Evolutionary conservation across 176 grass and related monocot genomes (phyloP).

Genomic region (Cenchrus purpureus): DNA sequence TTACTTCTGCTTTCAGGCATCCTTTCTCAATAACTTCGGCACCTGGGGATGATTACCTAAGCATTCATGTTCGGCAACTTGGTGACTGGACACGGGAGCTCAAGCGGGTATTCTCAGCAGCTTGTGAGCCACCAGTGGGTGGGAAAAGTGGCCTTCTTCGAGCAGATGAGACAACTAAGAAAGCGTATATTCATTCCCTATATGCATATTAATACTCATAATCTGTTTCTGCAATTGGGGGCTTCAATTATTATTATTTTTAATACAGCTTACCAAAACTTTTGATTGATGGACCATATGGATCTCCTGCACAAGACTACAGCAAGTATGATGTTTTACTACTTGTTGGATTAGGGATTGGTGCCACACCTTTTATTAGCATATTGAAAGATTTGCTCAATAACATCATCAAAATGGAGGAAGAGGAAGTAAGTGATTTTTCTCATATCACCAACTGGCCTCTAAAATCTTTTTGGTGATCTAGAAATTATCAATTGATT

Average conservation of each 20-base stretch:
- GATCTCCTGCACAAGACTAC: slow-evolving; percentile 94
- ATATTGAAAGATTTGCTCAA: slow-evolving; percentile 87
- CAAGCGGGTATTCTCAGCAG: slow-evolving; percentile 80
- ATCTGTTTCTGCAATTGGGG: slow-evolving; percentile 21
- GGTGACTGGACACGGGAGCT: slow-evolving; percentile 98
- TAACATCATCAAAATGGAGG: slow-evolving; percentile 80
- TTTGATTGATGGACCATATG: slow-evolving; percentile 93
- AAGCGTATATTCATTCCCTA: slow-evolving; percentile 50
- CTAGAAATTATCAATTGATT: neutral
- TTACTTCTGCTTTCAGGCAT: slow-evolving; percentile 67
- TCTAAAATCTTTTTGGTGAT: neutral
- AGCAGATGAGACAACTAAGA: slow-evolving; percentile 86
- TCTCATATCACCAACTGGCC: neutral
- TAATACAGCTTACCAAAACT: slow-evolving; percentile 91
- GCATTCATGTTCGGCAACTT: slow-evolving; percentile 94
- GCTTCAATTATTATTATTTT: slow-evolving; percentile 31
- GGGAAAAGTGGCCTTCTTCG: slow-evolving; percentile 97
- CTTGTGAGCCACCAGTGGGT: slow-evolving; percentile 80
- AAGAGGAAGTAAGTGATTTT: slow-evolving; percentile 64
- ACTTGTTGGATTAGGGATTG: slow-evolving; percentile 93
- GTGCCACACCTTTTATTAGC: slow-evolving; percentile 92
- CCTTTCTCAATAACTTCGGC: slow-evolving; percentile 98
- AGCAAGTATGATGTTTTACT: slow-evolving; percentile 89
- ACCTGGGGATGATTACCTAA: slow-evolving; percentile 89
- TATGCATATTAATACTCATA: slow-evolving; percentile 31